Evolutionary conservation across 768 basidiomycete species (phyloP).

Genomic region (Mycena maculata): DNA sequence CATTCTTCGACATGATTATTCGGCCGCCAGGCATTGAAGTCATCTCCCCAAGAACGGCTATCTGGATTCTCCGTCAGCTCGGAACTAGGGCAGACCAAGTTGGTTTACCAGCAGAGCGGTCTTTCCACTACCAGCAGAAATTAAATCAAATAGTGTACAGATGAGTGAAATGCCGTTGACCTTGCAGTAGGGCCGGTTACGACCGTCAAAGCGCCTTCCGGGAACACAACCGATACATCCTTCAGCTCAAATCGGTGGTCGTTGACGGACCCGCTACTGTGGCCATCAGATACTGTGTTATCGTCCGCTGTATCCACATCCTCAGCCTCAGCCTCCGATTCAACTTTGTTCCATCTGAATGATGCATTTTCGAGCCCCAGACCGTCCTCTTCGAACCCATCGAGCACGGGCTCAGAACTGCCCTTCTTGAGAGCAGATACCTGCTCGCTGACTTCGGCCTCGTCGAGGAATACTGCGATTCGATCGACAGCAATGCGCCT

Average conservation of each 20-base stretch:
- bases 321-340: conserved; percentile 36
- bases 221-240: conserved; percentile 78
- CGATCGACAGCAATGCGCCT: conserved; percentile 79
- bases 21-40: conserved; percentile 60
- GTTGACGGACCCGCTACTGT: conserved; percentile 27
- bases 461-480: conserved; percentile 73
- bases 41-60: conserved; percentile 81
- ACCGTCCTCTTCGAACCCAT: conserved; percentile 49
- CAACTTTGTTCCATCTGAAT: conserved; percentile 72
- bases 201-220: conserved; percentile 74
- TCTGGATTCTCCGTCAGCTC: conserved; percentile 46
- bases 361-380: conserved; percentile 71
- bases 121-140: conserved; percentile 71
- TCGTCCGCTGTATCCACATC: background rate
- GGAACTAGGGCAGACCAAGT: background rate
- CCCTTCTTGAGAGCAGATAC: conserved; percentile 71
- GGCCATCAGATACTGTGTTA: background rate
- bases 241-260: conserved; percentile 71
- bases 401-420: conserved; percentile 32
- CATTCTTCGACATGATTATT: conserved; percentile 76
- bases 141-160: background rate
- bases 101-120: conserved; percentile 73
- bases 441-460: conserved; percentile 78
- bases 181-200: conserved; percentile 82
- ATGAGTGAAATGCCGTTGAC: background rate